Conservation (phyloP, 352 stramenopile species). For the Globisporangium parvum region DNA sequence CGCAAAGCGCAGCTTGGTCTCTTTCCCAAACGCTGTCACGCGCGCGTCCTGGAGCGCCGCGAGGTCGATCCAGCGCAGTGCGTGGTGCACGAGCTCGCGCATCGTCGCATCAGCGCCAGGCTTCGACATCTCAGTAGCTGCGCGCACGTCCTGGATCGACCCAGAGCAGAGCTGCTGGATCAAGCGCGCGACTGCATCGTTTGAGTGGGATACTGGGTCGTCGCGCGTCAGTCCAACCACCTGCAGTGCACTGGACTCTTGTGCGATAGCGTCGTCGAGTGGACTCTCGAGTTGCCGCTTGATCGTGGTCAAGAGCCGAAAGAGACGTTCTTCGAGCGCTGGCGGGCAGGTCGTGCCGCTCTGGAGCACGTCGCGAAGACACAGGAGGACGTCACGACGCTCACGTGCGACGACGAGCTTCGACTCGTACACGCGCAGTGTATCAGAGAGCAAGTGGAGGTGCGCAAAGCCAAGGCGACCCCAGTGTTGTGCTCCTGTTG, state of each 20-base stretch:
- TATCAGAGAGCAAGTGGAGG: conserved; percentile 24
- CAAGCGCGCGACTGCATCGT: conserved; percentile 19
- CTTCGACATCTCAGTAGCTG: conserved; percentile 22
- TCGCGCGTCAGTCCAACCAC: background rate
- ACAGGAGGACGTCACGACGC: conserved; percentile 18
- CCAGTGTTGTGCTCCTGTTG: conserved; percentile 5
- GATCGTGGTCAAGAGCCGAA: conserved; percentile 23
- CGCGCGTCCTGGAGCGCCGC: conserved; percentile 19
- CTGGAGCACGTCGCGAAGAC: conserved; percentile 31
- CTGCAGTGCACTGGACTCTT: background rate
- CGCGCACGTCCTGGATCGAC: conserved; percentile 17
- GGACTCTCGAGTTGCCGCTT: conserved; percentile 12
- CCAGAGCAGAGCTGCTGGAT: conserved; percentile 24
- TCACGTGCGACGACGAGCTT: conserved; percentile 19
- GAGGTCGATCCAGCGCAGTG: conserved; percentile 34
- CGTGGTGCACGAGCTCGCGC: conserved; percentile 25
- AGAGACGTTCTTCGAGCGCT: conserved; percentile 25
- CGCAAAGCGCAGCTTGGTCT: conserved; percentile 31
- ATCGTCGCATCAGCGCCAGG: conserved; percentile 5
- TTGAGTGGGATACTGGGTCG: conserved; percentile 23
- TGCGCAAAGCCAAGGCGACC: conserved; percentile 21
- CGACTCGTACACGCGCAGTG: conserved; percentile 27
- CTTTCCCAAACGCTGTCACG: conserved; percentile 24
- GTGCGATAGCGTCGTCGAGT: background rate
- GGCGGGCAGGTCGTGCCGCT: conserved; percentile 23